Base-by-base conservation (phyloP, 2,329 filamentous ascomycete genomes). In the Sclerotinia minor region DNA sequence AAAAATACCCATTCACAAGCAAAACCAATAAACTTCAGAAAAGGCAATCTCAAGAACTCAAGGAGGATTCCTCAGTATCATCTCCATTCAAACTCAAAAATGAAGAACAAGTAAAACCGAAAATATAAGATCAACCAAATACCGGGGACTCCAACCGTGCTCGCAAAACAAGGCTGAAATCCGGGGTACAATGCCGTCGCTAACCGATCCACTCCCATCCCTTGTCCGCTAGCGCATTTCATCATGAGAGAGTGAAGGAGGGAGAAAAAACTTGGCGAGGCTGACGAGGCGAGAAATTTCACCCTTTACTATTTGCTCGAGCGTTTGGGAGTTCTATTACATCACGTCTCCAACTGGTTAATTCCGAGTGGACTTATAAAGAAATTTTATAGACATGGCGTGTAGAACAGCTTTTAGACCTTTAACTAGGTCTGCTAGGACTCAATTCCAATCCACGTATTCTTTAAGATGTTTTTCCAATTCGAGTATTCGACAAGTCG, bases 401-500 rank as follows among this genome's bases (percentile, higher is more conserved):
- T 72, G 72, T 21, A 64, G 69, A 72, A 67, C 70, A 64, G 69
- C 68, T 41, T 38, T 76, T 17, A 67, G 75, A 41, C 70, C 74
- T 1, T 55, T 75, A 19, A 58, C 71, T 5, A 69, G 71, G 49
- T 69, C 69, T 29, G 66, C 63, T 21, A 73, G 69, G 50, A 54
- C 60, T 0, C 72, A 71, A 68, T 71, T 69, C n/a, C 50, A 17
- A 65, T 64, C 15, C 47, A 5, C n/a, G 11, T 41, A 24, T 13
- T 17, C 7, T 9, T 26, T 32, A 45, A n/a, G 69, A 69, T 60
- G 21, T 61, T 26, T 68, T 70, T 54, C 71, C 67, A 71, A 69
- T 55, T 71, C 73, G 15, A 67, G 38, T 55, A 49, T 55, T n/a
- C 67, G 64, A 52, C 64, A 65, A 60, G 64, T 68, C 52, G 70